A percentile compares a stretch with the other conserved stretches of the same genome.
These are phyloP conservation scores for Ophiostoma quercus DNA, from an alignment of 2,329 filamentous ascomycete genomes.

Conservation along the genomic window DNA sequence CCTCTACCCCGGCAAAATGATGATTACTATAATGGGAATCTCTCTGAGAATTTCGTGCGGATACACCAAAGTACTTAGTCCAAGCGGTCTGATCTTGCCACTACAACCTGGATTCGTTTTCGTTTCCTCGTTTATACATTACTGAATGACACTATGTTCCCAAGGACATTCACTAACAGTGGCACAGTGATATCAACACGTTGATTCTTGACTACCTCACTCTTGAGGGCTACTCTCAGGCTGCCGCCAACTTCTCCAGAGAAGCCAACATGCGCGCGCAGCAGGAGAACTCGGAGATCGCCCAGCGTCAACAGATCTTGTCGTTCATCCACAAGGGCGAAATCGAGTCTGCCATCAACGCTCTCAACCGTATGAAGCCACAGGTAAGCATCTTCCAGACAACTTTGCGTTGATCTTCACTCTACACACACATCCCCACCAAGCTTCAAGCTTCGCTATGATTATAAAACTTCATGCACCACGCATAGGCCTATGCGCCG, in stretches of 20 bases:
- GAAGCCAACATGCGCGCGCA: conserved; percentile 82
- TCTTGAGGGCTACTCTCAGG: conserved; percentile 88
- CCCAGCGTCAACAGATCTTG: conserved; percentile 74
- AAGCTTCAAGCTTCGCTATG: conserved; percentile 53
- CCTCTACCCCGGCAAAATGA: conserved; percentile 46
- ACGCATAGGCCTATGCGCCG: conserved; percentile 87
- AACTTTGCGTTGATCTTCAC: neutral
- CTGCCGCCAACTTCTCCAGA: conserved; percentile 86
- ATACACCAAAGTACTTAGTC: conserved; percentile 67
- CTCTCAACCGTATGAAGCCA: conserved; percentile 83
- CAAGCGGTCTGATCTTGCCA: conserved; percentile 29
- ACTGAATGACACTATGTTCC: neutral
- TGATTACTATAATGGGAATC: conserved; percentile 99
- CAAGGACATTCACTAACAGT: conserved; percentile 20
- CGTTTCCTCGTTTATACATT: conserved; percentile 17
- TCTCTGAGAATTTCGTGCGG: conserved; percentile 95
- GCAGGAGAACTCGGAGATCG: conserved; percentile 67
- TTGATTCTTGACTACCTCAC: conserved; percentile 96
- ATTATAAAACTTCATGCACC: conserved; percentile 99
- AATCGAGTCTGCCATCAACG: conserved; percentile 78
- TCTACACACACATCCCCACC: no score
- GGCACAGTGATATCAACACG: conserved; percentile 80
- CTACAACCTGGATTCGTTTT: conserved; percentile 18
- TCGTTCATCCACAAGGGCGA: conserved; percentile 79
- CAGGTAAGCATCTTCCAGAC: conserved; percentile 59